A percentile compares a stretch with the other conserved stretches of the same genome.
These are phyloP conservation scores for Cyclocybe aegerita DNA, from an alignment of 768 basidiomycete species.

Conservation along the genomic window DNA sequence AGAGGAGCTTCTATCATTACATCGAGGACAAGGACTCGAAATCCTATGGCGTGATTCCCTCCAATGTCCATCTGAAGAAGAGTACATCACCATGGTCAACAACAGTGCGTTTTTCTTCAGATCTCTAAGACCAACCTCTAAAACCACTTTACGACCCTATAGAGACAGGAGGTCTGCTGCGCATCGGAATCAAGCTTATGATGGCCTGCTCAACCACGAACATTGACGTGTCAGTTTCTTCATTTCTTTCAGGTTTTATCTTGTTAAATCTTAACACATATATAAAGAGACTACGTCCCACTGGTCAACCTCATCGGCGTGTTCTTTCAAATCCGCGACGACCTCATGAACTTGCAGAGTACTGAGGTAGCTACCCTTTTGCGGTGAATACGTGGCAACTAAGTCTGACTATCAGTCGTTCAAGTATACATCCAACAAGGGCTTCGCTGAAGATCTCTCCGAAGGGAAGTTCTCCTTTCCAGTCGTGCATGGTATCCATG, in stretches of 20 bases:
- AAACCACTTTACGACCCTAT: neutral
- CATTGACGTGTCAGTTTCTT: constrained; percentile 48
- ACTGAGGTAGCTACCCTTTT: constrained; percentile 55
- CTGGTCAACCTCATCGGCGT: constrained; percentile 92
- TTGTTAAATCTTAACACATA: neutral
- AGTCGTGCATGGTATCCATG: constrained; percentile 84
- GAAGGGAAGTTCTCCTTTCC: constrained; percentile 99
- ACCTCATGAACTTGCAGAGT: constrained; percentile 93
- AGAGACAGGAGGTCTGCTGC: constrained; percentile 95
- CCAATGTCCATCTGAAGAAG: constrained; percentile 89
- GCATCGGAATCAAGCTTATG: constrained; percentile 94
- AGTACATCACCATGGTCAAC: constrained; percentile 95
- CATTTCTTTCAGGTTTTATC: neutral
- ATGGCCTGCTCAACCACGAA: constrained; percentile 82
- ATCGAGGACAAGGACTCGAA: constrained; percentile 94
- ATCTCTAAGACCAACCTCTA: neutral
- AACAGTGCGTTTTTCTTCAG: constrained; percentile 61
- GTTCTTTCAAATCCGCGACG: constrained; percentile 97
- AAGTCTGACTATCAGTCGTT: neutral
- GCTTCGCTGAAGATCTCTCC: constrained; percentile 90
- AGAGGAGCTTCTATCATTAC: constrained; percentile 79
- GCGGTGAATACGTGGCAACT: neutral
- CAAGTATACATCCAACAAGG: constrained; percentile 83
- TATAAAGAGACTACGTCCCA: constrained; percentile 79
- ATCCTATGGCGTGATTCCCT: constrained; percentile 93